Percentiles rank a stretch among this genome's conserved stretches.
Conservation (phyloP, 163 green algal species). For the Botryococcus braunii region DNA sequence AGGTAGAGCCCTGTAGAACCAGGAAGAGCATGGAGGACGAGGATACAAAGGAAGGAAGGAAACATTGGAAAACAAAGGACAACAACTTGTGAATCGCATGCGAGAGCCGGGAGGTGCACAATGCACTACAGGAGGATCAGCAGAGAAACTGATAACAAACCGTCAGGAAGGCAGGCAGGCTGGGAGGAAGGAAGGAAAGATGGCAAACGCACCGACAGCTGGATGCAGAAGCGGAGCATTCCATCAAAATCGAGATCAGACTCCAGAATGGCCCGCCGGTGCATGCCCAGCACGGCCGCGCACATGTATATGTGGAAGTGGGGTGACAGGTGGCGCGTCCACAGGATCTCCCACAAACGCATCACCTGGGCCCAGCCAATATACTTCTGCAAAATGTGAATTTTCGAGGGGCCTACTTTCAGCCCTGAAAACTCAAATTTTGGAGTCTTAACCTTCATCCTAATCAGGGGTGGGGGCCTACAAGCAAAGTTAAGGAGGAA, state of each 20-base stretch:
- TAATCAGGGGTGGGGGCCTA: not conserved
- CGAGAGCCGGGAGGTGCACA: too few relatives aligned
- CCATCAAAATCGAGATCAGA: slow-evolving; percentile 44
- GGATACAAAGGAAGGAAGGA: too few relatives aligned
- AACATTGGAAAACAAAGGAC: too few relatives aligned
- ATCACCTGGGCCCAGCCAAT: slow-evolving; percentile 42
- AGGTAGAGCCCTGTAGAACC: too few relatives aligned
- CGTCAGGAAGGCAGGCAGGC: too few relatives aligned
- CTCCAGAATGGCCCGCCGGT: slow-evolving; percentile 47
- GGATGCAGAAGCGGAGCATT: slow-evolving; percentile 49
- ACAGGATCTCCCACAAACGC: slow-evolving; percentile 77
- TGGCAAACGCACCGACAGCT: too few relatives aligned
- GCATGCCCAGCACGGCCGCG: slow-evolving; percentile 62
- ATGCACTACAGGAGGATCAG: too few relatives aligned
- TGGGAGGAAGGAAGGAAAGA: too few relatives aligned
- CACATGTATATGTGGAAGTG: slow-evolving; percentile 80
- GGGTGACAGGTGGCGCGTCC: slow-evolving; percentile 36
- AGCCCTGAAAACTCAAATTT: not conserved
- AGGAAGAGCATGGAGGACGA: too few relatives aligned
- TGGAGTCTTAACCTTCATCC: not conserved
- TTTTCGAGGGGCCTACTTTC: not conserved
- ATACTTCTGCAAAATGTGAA: not conserved
- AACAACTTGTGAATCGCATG: too few relatives aligned
- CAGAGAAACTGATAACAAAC: too few relatives aligned
- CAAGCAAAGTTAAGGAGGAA: not conserved